phyloP scores from a whole-genome alignment of 257 asterid species.

The Primulina huaijiensis region DNA sequence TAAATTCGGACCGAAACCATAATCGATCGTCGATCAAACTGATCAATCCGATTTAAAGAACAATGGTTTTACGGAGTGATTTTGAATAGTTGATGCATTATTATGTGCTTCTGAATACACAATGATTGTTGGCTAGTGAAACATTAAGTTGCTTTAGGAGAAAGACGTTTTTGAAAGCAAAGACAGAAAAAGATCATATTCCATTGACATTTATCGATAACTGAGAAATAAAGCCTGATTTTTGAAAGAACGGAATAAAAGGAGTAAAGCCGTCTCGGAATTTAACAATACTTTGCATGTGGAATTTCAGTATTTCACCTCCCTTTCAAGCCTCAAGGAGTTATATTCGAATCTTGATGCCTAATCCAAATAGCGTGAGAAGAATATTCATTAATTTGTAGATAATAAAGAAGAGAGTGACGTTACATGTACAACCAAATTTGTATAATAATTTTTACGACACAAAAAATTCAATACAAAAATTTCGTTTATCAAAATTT shows the following conservation, averaged over 20 bases:
- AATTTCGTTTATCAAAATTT: too few relatives aligned
- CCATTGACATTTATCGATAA: not conserved
- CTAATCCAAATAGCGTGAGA: not conserved
- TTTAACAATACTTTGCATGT: not conserved
- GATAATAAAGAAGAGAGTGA: not conserved
- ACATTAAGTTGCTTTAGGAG: too few relatives aligned
- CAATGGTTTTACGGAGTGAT: not conserved
- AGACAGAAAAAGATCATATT: not conserved
- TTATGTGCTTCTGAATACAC: not conserved
- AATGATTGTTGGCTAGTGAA: too few relatives aligned
- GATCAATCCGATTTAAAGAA: too few relatives aligned
- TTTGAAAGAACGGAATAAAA: not conserved
- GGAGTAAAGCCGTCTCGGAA: slow-evolving; percentile 17
- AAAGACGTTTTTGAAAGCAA: not conserved
- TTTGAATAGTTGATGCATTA: not conserved
- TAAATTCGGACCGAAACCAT: too few relatives aligned
- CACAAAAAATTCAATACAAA: too few relatives aligned
- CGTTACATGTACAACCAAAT: too few relatives aligned
- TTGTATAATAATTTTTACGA: too few relatives aligned
- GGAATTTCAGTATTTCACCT: not conserved
- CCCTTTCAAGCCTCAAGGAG: not conserved
- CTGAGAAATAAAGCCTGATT: not conserved
- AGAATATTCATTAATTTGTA: not conserved
- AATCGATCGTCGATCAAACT: too few relatives aligned
- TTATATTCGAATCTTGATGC: slow-evolving; percentile 8